Percentiles rank a stretch among this genome's conserved stretches.
Evolutionary conservation across 23 red algal genomes (phyloP).

Genomic region (Gracilaria domingensis): DNA sequence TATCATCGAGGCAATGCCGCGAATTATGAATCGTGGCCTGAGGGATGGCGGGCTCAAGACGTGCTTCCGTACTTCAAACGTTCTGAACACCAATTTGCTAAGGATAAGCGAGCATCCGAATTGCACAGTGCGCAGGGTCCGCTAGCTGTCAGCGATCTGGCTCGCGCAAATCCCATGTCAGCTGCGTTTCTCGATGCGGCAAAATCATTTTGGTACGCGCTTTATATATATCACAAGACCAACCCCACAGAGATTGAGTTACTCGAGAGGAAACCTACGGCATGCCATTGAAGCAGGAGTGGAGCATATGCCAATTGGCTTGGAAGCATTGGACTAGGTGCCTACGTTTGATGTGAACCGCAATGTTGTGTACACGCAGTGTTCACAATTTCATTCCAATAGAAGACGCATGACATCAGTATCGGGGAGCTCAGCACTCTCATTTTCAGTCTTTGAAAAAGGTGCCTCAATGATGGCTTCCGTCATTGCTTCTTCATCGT

Average conservation of each 20-base stretch:
- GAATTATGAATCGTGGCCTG: conserved; percentile 82
- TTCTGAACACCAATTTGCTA: conserved; percentile 57
- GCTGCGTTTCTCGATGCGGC: conserved; percentile 80
- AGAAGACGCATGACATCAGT: too few species aligned
- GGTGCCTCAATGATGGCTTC: too few species aligned
- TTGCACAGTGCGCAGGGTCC: conserved; percentile 82
- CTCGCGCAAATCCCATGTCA: conserved; percentile 92
- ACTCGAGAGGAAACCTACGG: conserved; percentile 42
- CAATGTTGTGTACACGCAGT: too few species aligned
- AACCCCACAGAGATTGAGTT: conserved; percentile 29
- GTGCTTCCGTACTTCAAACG: conserved; percentile 91
- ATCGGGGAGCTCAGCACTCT: too few species aligned
- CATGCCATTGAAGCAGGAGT: conserved; percentile 53
- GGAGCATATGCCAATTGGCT: conserved; percentile 26
- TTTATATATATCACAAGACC: conserved; percentile 72
- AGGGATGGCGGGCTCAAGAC: conserved; percentile 81
- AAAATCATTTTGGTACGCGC: conserved; percentile 40
- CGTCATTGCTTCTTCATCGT: too few species aligned
- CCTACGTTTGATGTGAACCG: too few species aligned
- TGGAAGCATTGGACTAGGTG: conserved; percentile 19
- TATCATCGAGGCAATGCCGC: conserved; percentile 81
- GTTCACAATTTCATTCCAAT: too few species aligned
- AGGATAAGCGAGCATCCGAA: neutral
- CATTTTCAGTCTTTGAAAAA: too few species aligned
- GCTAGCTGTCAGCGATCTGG: conserved; percentile 81